These are phyloP conservation scores for Singerocomus inundabilis DNA, from an alignment of 1,284 basidiomycete genomes.

Conservation along the genomic window DNA sequence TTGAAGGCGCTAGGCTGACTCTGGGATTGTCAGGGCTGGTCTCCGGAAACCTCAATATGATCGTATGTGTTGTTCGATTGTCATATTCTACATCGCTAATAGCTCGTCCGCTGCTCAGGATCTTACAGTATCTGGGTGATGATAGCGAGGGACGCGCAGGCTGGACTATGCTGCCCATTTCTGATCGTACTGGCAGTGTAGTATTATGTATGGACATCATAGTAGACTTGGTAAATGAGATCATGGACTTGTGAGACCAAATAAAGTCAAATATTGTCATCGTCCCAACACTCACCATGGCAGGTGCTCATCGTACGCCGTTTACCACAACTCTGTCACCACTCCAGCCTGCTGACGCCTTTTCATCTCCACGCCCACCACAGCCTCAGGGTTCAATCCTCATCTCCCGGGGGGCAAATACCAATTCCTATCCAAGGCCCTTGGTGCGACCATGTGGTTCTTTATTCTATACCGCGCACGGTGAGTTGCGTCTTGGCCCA, in stretches of 20 bases:
- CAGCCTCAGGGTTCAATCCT: conserved; percentile 77
- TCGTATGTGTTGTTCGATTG: conserved; percentile 37
- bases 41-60: conserved; percentile 66
- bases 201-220: not conserved
- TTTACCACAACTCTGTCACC: not conserved
- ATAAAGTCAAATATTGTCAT: conserved; percentile 28
- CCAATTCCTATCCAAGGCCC: conserved; percentile 76
- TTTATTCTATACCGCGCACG: conserved; percentile 94
- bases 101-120: conserved; percentile 89
- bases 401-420: conserved; percentile 78
- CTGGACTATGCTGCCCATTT: not conserved
- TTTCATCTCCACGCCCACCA: not conserved
- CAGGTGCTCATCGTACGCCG: conserved; percentile 30
- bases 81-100: conserved; percentile 3
- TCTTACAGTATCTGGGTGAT: conserved; percentile 85
- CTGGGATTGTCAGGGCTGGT: conserved; percentile 41
- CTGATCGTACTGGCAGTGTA: not conserved
- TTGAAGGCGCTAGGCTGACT: conserved; percentile 1
- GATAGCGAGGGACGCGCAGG: not conserved
- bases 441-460: conserved; percentile 96
- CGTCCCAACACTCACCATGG: conserved; percentile 29
- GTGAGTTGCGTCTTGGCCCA: conserved; percentile 47
- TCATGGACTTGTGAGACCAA: conserved; percentile 9
- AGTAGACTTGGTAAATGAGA: not conserved
- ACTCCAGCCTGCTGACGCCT: not conserved